Evolutionary conservation across 805 yeast species (phyloP).

Genomic region (Ogataea minuta): DNA sequence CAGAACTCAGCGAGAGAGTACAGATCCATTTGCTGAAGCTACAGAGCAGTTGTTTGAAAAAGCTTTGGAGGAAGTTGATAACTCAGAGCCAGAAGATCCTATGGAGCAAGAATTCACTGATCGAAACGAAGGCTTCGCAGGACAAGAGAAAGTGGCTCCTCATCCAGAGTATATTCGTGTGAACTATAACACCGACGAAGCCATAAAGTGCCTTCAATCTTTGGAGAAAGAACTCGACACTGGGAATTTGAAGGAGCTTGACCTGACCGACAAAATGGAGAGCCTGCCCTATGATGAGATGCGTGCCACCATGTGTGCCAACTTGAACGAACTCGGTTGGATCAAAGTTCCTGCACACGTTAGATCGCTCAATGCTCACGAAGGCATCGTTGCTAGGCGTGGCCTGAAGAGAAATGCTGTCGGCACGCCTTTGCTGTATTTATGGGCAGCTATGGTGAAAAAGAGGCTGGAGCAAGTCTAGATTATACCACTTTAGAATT

Average conservation of each 20-base stretch:
- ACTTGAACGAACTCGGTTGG: conserved; percentile 70
- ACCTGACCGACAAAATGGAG: conserved; percentile 16
- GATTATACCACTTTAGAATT: neutral
- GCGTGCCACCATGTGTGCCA: conserved; percentile 40
- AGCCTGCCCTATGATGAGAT: conserved; percentile 27
- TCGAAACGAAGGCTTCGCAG: neutral
- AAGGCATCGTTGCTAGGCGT: conserved; percentile 76
- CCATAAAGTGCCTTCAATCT: neutral
- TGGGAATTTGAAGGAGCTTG: conserved; percentile 8
- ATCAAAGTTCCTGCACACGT: conserved; percentile 71
- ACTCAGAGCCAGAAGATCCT: neutral
- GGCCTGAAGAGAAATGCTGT: conserved; percentile 51
- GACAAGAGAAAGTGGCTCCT: neutral
- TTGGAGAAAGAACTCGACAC: conserved; percentile 8
- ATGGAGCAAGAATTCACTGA: neutral
- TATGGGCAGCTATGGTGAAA: conserved; percentile 41
- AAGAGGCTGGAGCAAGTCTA: conserved; percentile 10
- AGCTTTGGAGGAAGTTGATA: conserved; percentile 16
- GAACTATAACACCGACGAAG: conserved; percentile 8
- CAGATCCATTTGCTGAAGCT: conserved; percentile 23
- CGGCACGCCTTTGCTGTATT: conserved; percentile 50
- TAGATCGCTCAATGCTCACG: conserved; percentile 78
- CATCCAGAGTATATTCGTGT: conserved; percentile 1
- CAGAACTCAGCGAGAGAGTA: conserved; percentile 8
- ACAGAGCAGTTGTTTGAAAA: conserved; percentile 32